A percentile compares a stretch with the other conserved stretches of the same genome.
phyloP scores from a whole-genome alignment of 495 filamentous ascomycete genomes.

The Hypomontagnella monticulosa region DNA sequence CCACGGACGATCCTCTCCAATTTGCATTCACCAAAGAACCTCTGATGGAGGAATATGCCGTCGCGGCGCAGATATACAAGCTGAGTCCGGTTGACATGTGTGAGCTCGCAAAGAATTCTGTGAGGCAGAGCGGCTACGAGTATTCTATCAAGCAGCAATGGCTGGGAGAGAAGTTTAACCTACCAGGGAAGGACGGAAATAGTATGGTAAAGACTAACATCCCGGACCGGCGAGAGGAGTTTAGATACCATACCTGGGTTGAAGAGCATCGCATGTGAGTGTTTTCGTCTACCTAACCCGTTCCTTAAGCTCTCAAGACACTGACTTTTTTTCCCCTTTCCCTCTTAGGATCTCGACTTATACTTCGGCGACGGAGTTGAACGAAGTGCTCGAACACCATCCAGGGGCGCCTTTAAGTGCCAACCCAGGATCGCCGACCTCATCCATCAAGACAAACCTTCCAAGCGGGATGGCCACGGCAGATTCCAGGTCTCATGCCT shows the following conservation, averaged over 20 bases:
- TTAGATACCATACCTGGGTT: conserved; percentile 81
- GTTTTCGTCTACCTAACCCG: not conserved
- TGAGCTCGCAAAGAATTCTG: conserved; percentile 94
- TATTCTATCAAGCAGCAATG: conserved; percentile 86
- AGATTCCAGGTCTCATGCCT: conserved; percentile 38
- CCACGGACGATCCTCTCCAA: conserved; percentile 95
- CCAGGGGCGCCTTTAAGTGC: conserved; percentile 12
- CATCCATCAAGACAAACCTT: conserved; percentile 42
- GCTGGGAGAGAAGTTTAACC: conserved; percentile 78
- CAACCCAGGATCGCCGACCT: conserved; percentile 42
- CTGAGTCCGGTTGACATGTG: conserved; percentile 98
- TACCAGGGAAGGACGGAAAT: conserved; percentile 82
- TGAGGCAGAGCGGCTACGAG: conserved; percentile 94
- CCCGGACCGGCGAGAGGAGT: conserved; percentile 88
- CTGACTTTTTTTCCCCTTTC: conserved; percentile 6
- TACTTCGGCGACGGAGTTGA: conserved; percentile 43
- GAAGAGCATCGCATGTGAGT: conserved; percentile 85
- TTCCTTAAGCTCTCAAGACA: not conserved
- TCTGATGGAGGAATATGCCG: conserved; percentile 96
- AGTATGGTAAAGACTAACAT: conserved; percentile 95
- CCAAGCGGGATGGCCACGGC: conserved; percentile 23
- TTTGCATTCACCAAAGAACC: conserved; percentile 99
- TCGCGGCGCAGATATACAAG: conserved; percentile 98
- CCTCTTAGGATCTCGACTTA: conserved; percentile 59
- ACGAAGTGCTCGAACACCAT: conserved; percentile 32